These are phyloP conservation scores for Porodaedalea pini DNA, from an alignment of 1,284 basidiomycete species.

Conservation along the genomic window DNA sequence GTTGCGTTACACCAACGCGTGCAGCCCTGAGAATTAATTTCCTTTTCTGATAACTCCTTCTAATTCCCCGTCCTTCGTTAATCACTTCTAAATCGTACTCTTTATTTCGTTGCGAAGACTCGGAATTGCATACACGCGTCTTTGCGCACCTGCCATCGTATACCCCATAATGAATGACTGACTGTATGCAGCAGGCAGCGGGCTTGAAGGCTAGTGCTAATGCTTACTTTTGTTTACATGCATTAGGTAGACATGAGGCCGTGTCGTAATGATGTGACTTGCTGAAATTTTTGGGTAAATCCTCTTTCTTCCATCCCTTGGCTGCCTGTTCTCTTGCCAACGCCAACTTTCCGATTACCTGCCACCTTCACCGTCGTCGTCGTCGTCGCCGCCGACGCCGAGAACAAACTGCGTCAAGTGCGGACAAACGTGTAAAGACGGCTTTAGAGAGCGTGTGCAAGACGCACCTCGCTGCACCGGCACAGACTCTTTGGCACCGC, in stretches of 20 bases:
- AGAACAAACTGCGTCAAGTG: too few relatives aligned
- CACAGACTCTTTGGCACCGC: slow-evolving; percentile 13
- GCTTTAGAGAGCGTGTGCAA: slow-evolving; percentile 6
- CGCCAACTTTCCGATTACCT: not conserved
- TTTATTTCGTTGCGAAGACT: too few relatives aligned
- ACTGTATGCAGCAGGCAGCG: not conserved
- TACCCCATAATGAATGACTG: not conserved
- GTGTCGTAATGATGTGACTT: slow-evolving; percentile 3
- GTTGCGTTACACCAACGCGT: slow-evolving; percentile 4
- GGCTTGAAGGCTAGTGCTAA: not conserved
- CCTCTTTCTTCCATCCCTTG: not conserved
- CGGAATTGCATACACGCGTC: too few relatives aligned
- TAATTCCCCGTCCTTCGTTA: too few relatives aligned
- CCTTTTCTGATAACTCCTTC: not conserved
- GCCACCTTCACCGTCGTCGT: slow-evolving; percentile 2
- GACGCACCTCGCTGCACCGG: not conserved
- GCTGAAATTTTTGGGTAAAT: not conserved
- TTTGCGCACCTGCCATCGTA: too few relatives aligned
- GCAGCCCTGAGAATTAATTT: not conserved
- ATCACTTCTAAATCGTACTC: too few relatives aligned
- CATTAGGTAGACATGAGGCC: not conserved
- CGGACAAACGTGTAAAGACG: not conserved
- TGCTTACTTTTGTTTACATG: not conserved
- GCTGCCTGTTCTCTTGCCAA: not conserved
- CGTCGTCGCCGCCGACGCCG: not conserved